A percentile compares a stretch with the other conserved stretches of the same genome.
phyloP scores from a whole-genome alignment of 2,329 filamentous ascomycete genomes.

The Talaromyces sp. region DNA sequence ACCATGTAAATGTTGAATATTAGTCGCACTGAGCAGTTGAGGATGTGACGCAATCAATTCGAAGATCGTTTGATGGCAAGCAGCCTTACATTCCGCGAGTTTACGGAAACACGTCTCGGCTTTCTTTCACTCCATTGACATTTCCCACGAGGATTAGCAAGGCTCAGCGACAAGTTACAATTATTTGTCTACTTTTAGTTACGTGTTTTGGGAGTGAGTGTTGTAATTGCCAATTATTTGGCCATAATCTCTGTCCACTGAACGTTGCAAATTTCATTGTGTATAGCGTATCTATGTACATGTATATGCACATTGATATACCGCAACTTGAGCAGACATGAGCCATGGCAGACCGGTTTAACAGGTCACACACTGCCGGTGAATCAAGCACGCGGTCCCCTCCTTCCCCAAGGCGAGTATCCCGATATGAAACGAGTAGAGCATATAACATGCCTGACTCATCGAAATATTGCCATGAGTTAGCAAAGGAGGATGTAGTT shows the following conservation, averaged over 20 bases:
- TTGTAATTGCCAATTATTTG: neutral
- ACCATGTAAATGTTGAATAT: too few relatives aligned
- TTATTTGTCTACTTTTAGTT: neutral
- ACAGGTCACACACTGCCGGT: conserved; percentile 11
- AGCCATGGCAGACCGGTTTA: conserved; percentile 6
- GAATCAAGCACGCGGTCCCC: conserved; percentile 8
- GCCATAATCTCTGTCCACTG: too few relatives aligned
- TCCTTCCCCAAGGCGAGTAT: conserved; percentile 8
- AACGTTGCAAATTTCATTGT: neutral
- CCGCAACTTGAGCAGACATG: conserved; percentile 23
- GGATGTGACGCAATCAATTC: too few relatives aligned
- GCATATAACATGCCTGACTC: conserved; percentile 11
- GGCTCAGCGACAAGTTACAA: too few relatives aligned
- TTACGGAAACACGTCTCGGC: too few relatives aligned
- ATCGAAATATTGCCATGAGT: conserved; percentile 22
- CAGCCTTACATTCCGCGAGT: too few relatives aligned
- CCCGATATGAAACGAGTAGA: neutral
- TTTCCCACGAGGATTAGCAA: too few relatives aligned
- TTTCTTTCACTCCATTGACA: too few relatives aligned
- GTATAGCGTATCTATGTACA: neutral
- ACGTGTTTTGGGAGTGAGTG: neutral
- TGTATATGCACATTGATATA: conserved; percentile 15
- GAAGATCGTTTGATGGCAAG: too few relatives aligned
- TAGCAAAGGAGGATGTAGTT: conserved; percentile 45
- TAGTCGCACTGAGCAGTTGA: too few relatives aligned